Base-by-base conservation (phyloP, 352 stramenopile genomes). In the Phytophthora pluvialis region DNA sequence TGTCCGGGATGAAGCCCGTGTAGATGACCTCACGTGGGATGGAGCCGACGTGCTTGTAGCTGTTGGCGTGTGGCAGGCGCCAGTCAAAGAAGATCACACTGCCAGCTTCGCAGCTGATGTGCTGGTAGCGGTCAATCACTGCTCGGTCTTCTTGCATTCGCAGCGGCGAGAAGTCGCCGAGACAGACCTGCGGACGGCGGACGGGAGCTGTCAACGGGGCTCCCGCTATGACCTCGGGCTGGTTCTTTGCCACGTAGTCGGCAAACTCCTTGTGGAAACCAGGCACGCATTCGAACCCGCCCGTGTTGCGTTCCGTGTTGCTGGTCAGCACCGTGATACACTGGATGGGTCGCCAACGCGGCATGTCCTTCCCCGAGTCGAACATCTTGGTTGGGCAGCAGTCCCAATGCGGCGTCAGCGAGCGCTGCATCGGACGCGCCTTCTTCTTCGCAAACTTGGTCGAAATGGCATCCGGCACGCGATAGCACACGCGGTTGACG, bases 21-120 rank as follows among this genome's bases (percentile, higher is more conserved):
- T 97, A 97, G 28, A 96, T 73, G 35, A 97, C 89, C 47, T 93
- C 81, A 7, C 89, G 81, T 0, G 89, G 83, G 1, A 75, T 70
- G 2, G 39, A 51, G 5, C 76, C 83, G 4, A 75, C 65, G 69
- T 97, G 88, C 12, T 80, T 78, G 61, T 91, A 91, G 68, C 88
- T 93, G 70, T 97, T 97, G 35, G 89, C 90, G 60, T 97, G 90
- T 13, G 89, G 86, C 13, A 96, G 75, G 7, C 90, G 81, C 82
- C 88, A 94, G 74, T 97, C 90, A 35, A 94, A 97, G 62, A 93
- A 89, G 47, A 97, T 89, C 4, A 94, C 83, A 53, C 83, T 93
- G 11, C 90, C 90, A 18, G 89, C 83, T 32, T 68, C 47, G 13
- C 74, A 83, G 16, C 76, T 59, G 9, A 96, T 76, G 54, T 80